phyloP scores from a whole-genome alignment of 2,329 filamentous ascomycete genomes.

The Trichoderma atroviride region DNA sequence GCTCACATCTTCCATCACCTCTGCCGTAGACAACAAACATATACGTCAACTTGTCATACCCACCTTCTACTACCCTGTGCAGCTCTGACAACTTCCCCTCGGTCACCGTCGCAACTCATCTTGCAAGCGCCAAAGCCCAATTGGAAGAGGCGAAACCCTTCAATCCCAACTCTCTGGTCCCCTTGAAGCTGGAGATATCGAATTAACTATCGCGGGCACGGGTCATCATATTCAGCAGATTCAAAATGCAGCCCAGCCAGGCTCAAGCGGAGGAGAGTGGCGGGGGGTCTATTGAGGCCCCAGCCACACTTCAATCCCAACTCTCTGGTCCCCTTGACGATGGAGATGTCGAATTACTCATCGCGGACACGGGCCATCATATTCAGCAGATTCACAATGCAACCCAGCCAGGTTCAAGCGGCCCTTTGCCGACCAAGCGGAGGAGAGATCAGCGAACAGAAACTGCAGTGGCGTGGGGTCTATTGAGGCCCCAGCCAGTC shows the following conservation, averaged over 20 bases:
- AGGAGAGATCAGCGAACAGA: too few relatives aligned
- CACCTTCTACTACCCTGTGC: slow-evolving; percentile 40
- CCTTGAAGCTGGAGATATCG: slow-evolving; percentile 46
- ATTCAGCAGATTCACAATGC: slow-evolving; percentile 33
- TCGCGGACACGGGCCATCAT: slow-evolving; percentile 37
- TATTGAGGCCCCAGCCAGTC: too few relatives aligned
- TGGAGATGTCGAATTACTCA: slow-evolving; percentile 48
- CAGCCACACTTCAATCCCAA: slow-evolving; percentile 33
- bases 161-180: slow-evolving; percentile 31
- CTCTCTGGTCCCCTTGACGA: slow-evolving; percentile 30
- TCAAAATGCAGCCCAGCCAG: slow-evolving; percentile 27
- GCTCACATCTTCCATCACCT: slow-evolving; percentile 28
- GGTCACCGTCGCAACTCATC: slow-evolving; percentile 35
- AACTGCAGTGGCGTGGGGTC: too few relatives aligned
- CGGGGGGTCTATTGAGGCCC: too few relatives aligned
- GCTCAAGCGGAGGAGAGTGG: neutral
- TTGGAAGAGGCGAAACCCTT: slow-evolving; percentile 35
- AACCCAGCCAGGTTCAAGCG: slow-evolving; percentile 1
- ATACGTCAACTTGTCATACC: slow-evolving; percentile 39
- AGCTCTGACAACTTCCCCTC: slow-evolving; percentile 31
- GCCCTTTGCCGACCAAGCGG: too few relatives aligned
- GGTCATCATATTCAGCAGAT: slow-evolving; percentile 34
- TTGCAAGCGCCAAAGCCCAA: slow-evolving; percentile 32
- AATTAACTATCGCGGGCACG: slow-evolving; percentile 40
- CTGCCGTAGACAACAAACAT: slow-evolving; percentile 31